Evolutionary conservation across 1,284 basidiomycete genomes (phyloP).

Genomic region (Phellinidium pouzarii): DNA sequence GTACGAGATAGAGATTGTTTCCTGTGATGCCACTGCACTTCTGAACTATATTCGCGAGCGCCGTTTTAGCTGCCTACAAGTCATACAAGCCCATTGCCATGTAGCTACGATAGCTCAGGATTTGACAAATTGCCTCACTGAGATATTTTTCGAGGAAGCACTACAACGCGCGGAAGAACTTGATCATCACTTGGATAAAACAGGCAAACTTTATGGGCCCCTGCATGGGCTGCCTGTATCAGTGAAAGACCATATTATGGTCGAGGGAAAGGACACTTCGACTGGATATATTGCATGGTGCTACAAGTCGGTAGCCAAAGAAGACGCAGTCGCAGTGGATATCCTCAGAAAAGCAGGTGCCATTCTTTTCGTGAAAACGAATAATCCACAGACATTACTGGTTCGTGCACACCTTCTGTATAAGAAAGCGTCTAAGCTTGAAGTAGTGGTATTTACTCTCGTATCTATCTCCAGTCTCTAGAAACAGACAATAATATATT

Average conservation of each 20-base stretch:
- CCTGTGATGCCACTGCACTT: slow-evolving; percentile 30
- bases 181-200: slow-evolving; percentile 40
- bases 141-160: slow-evolving; percentile 48
- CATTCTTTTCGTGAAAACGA: slow-evolving; percentile 52
- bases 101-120: slow-evolving; percentile 32
- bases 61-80: slow-evolving; percentile 31
- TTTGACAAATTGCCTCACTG: slow-evolving; percentile 49
- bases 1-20: slow-evolving; percentile 31
- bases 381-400: slow-evolving; percentile 47
- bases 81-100: slow-evolving; percentile 30
- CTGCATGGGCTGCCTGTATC: slow-evolving; percentile 55
- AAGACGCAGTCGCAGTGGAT: slow-evolving; percentile 40
- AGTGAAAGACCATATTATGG: slow-evolving; percentile 48
- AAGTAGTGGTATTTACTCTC: slow-evolving; percentile 19
- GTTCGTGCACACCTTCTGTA: slow-evolving; percentile 26
- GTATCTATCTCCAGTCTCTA: slow-evolving; percentile 30
- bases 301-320: slow-evolving; percentile 34
- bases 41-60: slow-evolving; percentile 26
- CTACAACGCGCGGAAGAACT: slow-evolving; percentile 43
- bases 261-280: slow-evolving; percentile 42
- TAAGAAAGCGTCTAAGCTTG: background rate
- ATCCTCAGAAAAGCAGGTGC: slow-evolving; percentile 47
- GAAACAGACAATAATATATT: slow-evolving; percentile 48
- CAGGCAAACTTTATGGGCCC: slow-evolving; percentile 46
- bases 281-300: slow-evolving; percentile 49